Conservation (phyloP, 345 rosid species). For the Corymbia maculata region DNA sequence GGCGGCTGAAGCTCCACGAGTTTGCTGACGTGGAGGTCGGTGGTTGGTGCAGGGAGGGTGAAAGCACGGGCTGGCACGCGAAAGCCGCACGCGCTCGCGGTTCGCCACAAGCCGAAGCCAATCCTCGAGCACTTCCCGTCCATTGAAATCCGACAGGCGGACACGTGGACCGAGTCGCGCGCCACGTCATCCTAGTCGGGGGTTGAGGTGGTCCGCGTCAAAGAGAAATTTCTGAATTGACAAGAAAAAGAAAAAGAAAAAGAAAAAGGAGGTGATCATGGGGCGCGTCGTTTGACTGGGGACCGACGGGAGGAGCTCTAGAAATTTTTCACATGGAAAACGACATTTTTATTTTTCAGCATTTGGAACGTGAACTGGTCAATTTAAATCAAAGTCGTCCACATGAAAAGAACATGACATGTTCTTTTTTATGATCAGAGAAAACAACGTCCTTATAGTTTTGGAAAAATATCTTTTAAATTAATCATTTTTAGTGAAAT, state of each 20-base stretch:
- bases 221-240: not conserved
- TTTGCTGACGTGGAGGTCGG: not conserved
- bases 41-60: not conserved
- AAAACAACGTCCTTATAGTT: not conserved
- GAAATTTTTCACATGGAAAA: not conserved
- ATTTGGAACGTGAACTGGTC: not conserved
- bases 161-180: not conserved
- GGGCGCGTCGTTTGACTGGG: not conserved
- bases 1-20: not conserved
- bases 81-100: not conserved
- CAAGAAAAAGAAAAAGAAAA: not conserved
- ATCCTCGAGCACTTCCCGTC: not conserved
- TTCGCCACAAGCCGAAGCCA: not conserved
- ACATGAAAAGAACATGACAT: not conserved
- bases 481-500: not conserved
- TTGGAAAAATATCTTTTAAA: not conserved
- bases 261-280: not conserved
- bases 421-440: not conserved
- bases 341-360: not conserved
- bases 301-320: not conserved
- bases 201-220: not conserved
- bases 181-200: not conserved
- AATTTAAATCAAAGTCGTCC: not conserved
- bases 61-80: slow-evolving; percentile 1
- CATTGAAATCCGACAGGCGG: not conserved